Conservation (phyloP, 202 grass and related monocot genomes). For the Zoysia matrella region DNA sequence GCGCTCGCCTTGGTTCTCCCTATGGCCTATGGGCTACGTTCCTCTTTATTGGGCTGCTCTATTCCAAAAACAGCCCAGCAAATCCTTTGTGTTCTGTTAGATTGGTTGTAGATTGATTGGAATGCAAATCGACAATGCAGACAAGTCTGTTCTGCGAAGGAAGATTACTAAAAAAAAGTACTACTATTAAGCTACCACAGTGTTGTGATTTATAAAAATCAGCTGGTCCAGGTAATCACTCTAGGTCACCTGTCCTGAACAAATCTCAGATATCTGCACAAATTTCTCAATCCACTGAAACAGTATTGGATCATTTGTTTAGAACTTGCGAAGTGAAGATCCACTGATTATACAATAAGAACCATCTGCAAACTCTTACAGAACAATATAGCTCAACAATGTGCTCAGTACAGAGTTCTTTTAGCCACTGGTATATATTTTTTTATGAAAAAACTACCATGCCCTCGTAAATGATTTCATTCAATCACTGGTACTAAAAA, state of each 20-base stretch:
- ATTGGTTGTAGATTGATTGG: no score
- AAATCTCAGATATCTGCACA: not conserved
- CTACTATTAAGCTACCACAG: not conserved
- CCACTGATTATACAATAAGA: not conserved
- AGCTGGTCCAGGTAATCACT: not conserved
- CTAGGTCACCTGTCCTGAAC: not conserved
- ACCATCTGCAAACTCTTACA: not conserved
- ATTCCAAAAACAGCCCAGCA: not conserved
- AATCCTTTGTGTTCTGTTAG: not conserved
- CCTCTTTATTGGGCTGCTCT: conserved; percentile 6
- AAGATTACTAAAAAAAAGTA: not conserved
- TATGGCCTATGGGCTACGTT: not conserved
- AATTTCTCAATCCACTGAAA: not conserved
- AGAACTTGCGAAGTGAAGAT: not conserved
- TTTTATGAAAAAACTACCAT: not conserved
- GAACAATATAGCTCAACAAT: not conserved
- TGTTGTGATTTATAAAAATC: not conserved
- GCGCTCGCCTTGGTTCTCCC: not conserved
- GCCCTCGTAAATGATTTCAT: not conserved
- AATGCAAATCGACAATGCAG: no score
- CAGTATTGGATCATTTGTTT: not conserved
- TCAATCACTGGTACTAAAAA: not conserved
- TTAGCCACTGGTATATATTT: not conserved
- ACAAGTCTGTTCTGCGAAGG: not conserved
- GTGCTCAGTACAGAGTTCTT: not conserved